Conservation (phyloP, 2,329 filamentous ascomycete species). For the Xylaria sp. region DNA sequence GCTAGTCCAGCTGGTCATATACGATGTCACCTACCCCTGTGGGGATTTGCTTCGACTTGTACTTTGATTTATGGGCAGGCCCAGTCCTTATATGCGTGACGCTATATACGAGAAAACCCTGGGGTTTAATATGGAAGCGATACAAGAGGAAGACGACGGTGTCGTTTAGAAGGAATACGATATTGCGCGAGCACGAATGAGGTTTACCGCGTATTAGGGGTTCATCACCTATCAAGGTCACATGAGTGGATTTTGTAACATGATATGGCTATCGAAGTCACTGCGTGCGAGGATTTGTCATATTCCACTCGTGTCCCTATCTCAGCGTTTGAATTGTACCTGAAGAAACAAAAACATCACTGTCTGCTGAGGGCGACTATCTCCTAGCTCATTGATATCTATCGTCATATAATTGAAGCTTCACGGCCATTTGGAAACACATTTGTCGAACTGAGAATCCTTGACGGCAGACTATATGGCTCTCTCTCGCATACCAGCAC, state of each 20-base stretch:
- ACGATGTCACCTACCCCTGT: conserved; percentile 13
- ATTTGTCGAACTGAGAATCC: too few species aligned
- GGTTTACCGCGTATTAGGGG: not conserved
- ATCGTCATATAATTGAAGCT: too few species aligned
- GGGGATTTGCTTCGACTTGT: conserved; percentile 25
- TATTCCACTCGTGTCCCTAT: not conserved
- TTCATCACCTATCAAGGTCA: not conserved
- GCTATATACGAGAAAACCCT: conserved; percentile 15
- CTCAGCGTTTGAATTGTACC: conserved; percentile 15
- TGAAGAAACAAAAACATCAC: conserved; percentile 9
- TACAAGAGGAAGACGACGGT: conserved; percentile 14
- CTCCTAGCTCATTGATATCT: too few species aligned
- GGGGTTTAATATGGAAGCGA: conserved; percentile 13
- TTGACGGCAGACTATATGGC: too few species aligned
- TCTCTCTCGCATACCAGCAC: too few species aligned
- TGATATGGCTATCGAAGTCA: not conserved
- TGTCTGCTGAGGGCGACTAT: not conserved
- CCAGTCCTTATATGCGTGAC: conserved; percentile 16
- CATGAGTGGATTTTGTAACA: not conserved
- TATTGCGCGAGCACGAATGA: conserved; percentile 8
- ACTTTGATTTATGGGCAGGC: conserved; percentile 23
- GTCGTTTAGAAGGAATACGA: conserved; percentile 10
- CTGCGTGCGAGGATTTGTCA: too few species aligned
- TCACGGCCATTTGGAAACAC: too few species aligned
- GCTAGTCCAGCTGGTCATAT: conserved; percentile 4